Percentiles rank a stretch among this genome's conserved stretches.
Conservation (phyloP, 2,329 filamentous ascomycete species). For the Lasiodiplodia theobromae region DNA sequence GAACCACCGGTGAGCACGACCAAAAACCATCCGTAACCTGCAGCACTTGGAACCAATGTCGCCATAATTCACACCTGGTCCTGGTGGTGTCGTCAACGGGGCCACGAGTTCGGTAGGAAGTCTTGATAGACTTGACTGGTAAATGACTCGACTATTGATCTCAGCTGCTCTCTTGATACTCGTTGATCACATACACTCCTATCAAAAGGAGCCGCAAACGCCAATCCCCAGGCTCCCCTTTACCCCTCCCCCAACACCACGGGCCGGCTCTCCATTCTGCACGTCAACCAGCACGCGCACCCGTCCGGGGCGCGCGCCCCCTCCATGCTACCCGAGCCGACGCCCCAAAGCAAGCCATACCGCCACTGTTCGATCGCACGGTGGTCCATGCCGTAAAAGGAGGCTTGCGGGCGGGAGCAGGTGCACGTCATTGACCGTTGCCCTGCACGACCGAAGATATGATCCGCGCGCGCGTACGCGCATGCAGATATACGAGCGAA, state of each 20-base stretch:
- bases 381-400: constrained; percentile 10
- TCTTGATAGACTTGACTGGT: background rate
- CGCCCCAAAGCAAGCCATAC: background rate
- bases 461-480: background rate
- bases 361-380: background rate
- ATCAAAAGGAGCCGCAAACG: background rate
- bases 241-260: background rate
- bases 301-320: background rate
- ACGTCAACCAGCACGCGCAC: constrained; percentile 10
- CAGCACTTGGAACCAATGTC: background rate
- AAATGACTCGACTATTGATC: background rate
- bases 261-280: constrained; percentile 5
- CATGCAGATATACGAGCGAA: background rate
- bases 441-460: background rate
- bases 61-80: background rate
- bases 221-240: background rate
- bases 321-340: background rate
- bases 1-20: constrained; percentile 6
- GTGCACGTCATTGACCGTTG: background rate
- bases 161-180: background rate
- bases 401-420: background rate
- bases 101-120: background rate
- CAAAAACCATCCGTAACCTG: background rate
- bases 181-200: background rate
- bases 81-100: background rate